phyloP scores from a whole-genome alignment of 1,284 basidiomycete species.

The Sparassis latifolia region DNA sequence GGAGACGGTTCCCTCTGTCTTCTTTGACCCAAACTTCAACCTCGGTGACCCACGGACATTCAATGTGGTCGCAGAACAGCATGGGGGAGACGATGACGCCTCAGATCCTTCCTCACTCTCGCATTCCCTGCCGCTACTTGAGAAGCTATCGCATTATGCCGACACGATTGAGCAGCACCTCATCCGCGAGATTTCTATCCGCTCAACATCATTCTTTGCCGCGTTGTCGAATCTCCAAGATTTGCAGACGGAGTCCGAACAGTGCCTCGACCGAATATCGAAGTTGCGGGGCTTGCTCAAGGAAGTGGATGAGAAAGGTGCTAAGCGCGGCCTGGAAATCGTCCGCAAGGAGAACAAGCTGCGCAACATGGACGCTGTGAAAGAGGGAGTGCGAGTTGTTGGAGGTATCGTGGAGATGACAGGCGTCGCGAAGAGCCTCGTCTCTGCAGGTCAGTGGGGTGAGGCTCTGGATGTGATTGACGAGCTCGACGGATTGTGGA shows the following conservation, averaged over 20 bases:
- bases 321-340: conserved; percentile 72
- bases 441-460: conserved; percentile 79
- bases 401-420: conserved; percentile 72
- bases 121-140: conserved; percentile 74
- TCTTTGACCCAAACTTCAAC: conserved; percentile 78
- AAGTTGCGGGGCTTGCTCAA: conserved; percentile 67
- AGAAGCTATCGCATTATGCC: conserved; percentile 87
- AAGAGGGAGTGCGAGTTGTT: conserved; percentile 60
- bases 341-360: conserved; percentile 62
- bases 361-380: conserved; percentile 52
- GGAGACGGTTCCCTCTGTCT: conserved; percentile 73
- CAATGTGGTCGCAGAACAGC: conserved; percentile 65
- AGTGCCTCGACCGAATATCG: conserved; percentile 75
- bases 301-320: conserved; percentile 74
- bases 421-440: conserved; percentile 62
- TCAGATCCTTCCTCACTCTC: conserved; percentile 55
- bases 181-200: conserved; percentile 85
- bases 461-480: conserved; percentile 77
- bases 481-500: conserved; percentile 67
- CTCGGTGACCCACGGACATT: conserved; percentile 85
- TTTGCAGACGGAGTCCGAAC: conserved; percentile 82
- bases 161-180: conserved; percentile 96
- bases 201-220: conserved; percentile 93
- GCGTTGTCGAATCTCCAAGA: conserved; percentile 93
- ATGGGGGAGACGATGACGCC: conserved; percentile 19